These are phyloP conservation scores for Leptographium procerum DNA, from an alignment of 2,329 filamentous ascomycete species.

Conservation along the genomic window DNA sequence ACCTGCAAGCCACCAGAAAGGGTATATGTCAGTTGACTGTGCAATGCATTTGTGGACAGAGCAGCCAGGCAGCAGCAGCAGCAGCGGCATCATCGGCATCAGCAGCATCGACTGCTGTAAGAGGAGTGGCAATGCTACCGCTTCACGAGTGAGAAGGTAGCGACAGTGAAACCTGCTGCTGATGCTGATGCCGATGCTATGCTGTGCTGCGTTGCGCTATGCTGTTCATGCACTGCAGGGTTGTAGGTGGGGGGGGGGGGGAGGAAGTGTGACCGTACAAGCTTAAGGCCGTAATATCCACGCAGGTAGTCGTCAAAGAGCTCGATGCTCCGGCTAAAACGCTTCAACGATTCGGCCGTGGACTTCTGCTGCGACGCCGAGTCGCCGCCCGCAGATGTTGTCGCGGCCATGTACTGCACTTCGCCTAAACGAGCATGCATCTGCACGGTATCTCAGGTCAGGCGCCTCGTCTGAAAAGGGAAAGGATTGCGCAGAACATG, in stretches of 20 bases:
- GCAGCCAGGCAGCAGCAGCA: background rate
- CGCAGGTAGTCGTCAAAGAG: conserved; percentile 87
- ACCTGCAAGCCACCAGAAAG: conserved; percentile 22
- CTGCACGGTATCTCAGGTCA: conserved; percentile 28
- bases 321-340: conserved; percentile 85
- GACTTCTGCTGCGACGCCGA: conserved; percentile 35
- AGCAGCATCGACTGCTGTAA: too few species aligned
- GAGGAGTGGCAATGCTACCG: background rate
- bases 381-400: conserved; percentile 20
- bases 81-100: too few species aligned
- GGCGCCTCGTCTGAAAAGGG: background rate
- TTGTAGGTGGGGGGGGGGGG: background rate
- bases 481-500: too few species aligned
- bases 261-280: conserved; percentile 37
- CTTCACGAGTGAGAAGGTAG: too few species aligned
- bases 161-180: too few species aligned
- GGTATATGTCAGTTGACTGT: background rate
- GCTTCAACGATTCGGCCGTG: conserved; percentile 63
- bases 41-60: background rate
- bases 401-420: conserved; percentile 59
- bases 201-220: background rate
- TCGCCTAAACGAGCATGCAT: conserved; percentile 83
- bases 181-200: background rate
- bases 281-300: conserved; percentile 82
- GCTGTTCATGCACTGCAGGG: background rate